Percentiles rank a stretch among this genome's conserved stretches.
phyloP scores from a whole-genome alignment of 108 stramenopile species.

The Chaetoceros tenuissimus region DNA sequence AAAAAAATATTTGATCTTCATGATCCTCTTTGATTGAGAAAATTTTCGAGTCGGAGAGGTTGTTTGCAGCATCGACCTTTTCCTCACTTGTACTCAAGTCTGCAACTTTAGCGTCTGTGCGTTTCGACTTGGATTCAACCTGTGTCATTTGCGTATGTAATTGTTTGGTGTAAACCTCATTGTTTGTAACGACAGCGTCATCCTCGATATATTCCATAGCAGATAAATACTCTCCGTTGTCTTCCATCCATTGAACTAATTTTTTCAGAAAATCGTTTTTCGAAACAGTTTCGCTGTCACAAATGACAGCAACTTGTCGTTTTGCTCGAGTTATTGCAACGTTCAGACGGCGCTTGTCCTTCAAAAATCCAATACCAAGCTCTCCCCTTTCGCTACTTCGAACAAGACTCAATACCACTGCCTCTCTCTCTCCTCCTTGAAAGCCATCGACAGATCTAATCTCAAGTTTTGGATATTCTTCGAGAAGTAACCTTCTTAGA shows the following conservation, averaged over 20 bases:
- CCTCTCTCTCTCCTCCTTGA: conserved; percentile 98
- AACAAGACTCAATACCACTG: conserved; percentile 92
- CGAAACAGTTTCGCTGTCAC: conserved; percentile 80
- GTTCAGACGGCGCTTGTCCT: conserved; percentile 91
- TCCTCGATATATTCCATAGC: conserved; percentile 39
- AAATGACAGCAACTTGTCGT: conserved; percentile 69
- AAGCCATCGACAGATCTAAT: conserved; percentile 97
- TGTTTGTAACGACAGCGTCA: conserved; percentile 2
- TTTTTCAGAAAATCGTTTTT: conserved; percentile 56
- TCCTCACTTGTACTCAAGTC: too few relatives aligned
- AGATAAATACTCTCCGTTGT: conserved; percentile 64
- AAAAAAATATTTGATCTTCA: not conserved
- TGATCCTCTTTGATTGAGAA: not conserved
- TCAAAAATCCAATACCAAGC: conserved; percentile 90
- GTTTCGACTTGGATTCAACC: too few relatives aligned
- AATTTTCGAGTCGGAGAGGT: too few relatives aligned
- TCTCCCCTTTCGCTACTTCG: conserved; percentile 68
- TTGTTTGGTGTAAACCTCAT: too few relatives aligned
- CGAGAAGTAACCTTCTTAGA: conserved; percentile 48
- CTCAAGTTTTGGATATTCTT: conserved; percentile 62
- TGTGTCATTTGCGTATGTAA: too few relatives aligned
- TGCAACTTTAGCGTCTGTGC: too few relatives aligned
- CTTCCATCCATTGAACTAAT: conserved; percentile 67
- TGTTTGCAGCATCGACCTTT: too few relatives aligned
- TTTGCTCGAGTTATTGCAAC: conserved; percentile 97